A percentile compares a stretch with the other conserved stretches of the same genome.
These are phyloP conservation scores for Rhamnella rubrinervis DNA, from an alignment of 331 rosid genomes.

Conservation along the genomic window DNA sequence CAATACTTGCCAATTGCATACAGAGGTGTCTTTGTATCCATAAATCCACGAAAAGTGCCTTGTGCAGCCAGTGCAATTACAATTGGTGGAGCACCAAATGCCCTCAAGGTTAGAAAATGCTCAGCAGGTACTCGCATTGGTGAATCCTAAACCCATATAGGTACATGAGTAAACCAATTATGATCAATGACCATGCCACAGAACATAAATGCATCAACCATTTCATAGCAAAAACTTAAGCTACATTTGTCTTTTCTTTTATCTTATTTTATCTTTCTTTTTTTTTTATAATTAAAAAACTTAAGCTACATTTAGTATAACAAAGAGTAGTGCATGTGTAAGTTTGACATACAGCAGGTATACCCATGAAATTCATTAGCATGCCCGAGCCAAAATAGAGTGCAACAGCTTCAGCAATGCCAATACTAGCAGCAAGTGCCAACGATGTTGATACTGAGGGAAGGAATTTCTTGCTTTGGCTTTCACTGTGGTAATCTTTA, in stretches of 20 bases:
- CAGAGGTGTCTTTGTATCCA: constrained; percentile 87
- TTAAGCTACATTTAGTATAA: background rate
- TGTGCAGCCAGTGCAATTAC: constrained; percentile 94
- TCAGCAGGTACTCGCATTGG: constrained; percentile 84
- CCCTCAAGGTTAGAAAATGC: constrained; percentile 79
- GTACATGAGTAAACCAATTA: background rate
- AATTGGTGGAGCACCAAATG: constrained; percentile 87
- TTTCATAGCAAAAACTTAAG: background rate
- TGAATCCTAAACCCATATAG: constrained; percentile 56
- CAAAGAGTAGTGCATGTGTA: constrained; percentile 23
- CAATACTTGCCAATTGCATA: constrained; percentile 77
- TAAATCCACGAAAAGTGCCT: constrained; percentile 93
- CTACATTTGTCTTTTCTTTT: background rate
- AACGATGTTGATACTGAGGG: constrained; percentile 80
- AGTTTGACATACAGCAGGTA: constrained; percentile 80
- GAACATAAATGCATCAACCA: background rate
- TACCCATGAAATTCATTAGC: constrained; percentile 83
- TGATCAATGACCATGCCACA: background rate
- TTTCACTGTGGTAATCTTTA: constrained; percentile 36
- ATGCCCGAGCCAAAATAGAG: constrained; percentile 75
- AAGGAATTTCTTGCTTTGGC: constrained; percentile 56
- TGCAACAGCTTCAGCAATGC: constrained; percentile 76
- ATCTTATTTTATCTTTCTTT: no score
- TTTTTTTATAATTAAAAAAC: background rate
- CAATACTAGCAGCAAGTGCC: constrained; percentile 80